These are phyloP conservation scores for Groenewaldozyma sp. DNA, from an alignment of 1,139 yeast species.

Conservation along the genomic window DNA sequence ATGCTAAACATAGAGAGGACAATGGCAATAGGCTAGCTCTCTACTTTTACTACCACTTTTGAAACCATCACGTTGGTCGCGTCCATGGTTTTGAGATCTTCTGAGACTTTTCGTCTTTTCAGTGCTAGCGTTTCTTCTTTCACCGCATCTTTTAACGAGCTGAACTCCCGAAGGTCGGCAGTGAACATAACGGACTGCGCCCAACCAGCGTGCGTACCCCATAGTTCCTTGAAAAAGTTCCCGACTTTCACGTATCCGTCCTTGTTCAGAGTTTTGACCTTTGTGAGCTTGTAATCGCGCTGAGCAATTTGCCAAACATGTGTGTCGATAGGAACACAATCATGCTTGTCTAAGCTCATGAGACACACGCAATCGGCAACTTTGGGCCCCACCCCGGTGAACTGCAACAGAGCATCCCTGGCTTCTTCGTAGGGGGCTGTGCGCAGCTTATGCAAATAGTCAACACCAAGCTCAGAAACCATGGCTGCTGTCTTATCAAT, in stretches of 20 bases:
- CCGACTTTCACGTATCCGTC: slow-evolving; percentile 57
- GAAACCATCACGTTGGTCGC: neutral
- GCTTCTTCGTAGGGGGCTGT: slow-evolving; percentile 44
- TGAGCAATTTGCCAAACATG: slow-evolving; percentile 91
- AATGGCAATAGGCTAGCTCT: no score
- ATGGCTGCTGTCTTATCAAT: slow-evolving; percentile 66
- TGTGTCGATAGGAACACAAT: slow-evolving; percentile 90
- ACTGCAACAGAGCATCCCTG: slow-evolving; percentile 54
- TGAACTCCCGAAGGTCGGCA: slow-evolving; percentile 60
- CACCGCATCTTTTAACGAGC: neutral
- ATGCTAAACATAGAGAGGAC: no score
- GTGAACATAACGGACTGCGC: slow-evolving; percentile 90
- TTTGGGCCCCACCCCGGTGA: slow-evolving; percentile 93
- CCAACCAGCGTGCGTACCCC: slow-evolving; percentile 98
- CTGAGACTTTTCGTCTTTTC: neutral
- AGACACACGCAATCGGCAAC: slow-evolving; percentile 94
- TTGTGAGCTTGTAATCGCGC: slow-evolving; percentile 60
- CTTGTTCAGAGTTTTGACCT: slow-evolving; percentile 40
- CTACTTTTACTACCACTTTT: neutral
- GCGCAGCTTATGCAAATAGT: slow-evolving; percentile 33
- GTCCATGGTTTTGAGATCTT: neutral
- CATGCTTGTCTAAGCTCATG: slow-evolving; percentile 85
- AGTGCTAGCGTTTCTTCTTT: neutral
- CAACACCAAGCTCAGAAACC: slow-evolving; percentile 28
- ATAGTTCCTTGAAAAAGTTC: slow-evolving; percentile 49